phyloP scores from a whole-genome alignment of 2,329 filamentous ascomycete genomes.

The Rhexocercosporidium sp. region DNA sequence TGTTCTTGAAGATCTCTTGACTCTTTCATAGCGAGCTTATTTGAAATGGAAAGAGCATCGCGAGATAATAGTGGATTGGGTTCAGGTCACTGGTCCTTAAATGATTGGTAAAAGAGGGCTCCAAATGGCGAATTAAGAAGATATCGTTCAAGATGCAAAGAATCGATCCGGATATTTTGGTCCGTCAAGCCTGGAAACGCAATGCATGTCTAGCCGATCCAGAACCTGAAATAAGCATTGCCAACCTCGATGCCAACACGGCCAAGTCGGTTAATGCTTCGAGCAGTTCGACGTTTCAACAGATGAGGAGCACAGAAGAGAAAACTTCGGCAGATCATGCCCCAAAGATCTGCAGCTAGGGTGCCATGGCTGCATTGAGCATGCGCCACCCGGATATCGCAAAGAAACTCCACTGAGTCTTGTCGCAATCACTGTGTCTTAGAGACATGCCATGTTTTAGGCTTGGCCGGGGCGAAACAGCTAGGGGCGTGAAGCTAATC shows the following conservation, averaged over 20 bases:
- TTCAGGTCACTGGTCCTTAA: not conserved
- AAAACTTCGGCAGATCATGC: slow-evolving; percentile 1
- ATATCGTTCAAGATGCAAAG: not conserved
- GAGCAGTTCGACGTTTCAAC: slow-evolving; percentile 7
- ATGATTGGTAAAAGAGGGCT: not conserved
- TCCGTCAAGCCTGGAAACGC: not conserved
- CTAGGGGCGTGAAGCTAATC: not conserved
- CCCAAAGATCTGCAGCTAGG: not conserved
- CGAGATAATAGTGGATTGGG: not conserved
- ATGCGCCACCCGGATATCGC: not conserved
- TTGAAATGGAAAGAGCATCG: too few species aligned
- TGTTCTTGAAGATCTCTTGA: not conserved
- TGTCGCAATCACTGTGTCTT: not conserved
- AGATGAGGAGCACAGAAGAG: not conserved
- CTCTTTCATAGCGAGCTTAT: not conserved
- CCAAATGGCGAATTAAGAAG: too few species aligned
- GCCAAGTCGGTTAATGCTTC: slow-evolving; percentile 1
- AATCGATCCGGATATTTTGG: not conserved
- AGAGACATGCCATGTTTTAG: not conserved
- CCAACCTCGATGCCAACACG: not conserved
- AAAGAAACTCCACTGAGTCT: not conserved
- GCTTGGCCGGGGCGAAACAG: not conserved
- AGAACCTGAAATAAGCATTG: slow-evolving; percentile 18
- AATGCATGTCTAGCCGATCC: not conserved
- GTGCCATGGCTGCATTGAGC: not conserved